Conservation (phyloP, 202 grass and related monocot species). For the Tripidium arundinaceum region DNA sequence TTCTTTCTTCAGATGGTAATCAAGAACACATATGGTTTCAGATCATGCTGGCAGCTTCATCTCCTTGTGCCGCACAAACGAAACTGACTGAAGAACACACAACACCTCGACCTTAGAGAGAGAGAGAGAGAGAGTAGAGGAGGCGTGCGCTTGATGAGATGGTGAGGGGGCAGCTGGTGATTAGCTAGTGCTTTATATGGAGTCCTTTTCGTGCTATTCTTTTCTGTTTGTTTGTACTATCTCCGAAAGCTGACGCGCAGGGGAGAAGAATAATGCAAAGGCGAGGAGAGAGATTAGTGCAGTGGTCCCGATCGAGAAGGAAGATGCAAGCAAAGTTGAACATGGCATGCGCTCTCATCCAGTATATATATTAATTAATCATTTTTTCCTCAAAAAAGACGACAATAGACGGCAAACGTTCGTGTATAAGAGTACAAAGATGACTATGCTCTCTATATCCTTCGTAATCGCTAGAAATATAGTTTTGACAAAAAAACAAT, state of each 20-base stretch:
- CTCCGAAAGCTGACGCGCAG: constrained; percentile 19
- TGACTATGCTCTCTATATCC: too few species aligned
- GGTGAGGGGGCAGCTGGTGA: constrained; percentile 2
- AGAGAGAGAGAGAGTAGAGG: background rate
- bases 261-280: constrained; percentile 35
- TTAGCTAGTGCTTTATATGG: constrained; percentile 28
- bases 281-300: background rate
- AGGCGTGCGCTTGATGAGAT: constrained; percentile 9
- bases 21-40: constrained; percentile 14
- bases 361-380: too few species aligned
- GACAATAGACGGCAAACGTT: too few species aligned
- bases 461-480: too few species aligned
- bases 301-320: constrained; percentile 1
- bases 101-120: background rate
- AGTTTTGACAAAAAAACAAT: too few species aligned
- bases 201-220: constrained; percentile 14
- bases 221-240: constrained; percentile 22
- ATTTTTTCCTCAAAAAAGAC: too few species aligned
- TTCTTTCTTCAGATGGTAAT: background rate
- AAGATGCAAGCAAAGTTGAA: constrained; percentile 26
- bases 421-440: too few species aligned
- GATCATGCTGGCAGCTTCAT: constrained; percentile 89
- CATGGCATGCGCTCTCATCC: constrained; percentile 17
- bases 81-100: background rate
- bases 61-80: constrained; percentile 47